These are phyloP conservation scores for Penicillium sp. DNA, from an alignment of 2,329 filamentous ascomycete genomes.

Conservation along the genomic window DNA sequence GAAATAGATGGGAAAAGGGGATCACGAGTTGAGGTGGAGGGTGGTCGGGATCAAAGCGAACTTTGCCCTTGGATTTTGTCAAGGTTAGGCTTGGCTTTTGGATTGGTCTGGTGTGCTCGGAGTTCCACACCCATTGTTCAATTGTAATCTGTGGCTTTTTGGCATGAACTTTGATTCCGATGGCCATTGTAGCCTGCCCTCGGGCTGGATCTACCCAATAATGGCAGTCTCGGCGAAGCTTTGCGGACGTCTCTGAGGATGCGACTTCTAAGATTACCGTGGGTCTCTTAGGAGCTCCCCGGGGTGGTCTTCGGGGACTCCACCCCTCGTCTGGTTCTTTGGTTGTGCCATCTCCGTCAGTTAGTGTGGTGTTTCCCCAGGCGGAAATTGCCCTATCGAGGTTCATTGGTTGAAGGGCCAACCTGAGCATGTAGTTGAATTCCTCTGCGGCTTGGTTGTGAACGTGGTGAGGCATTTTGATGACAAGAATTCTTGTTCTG, in stretches of 20 bases:
- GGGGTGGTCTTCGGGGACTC: conserved; percentile 3
- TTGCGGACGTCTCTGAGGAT: neutral
- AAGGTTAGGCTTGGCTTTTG: neutral
- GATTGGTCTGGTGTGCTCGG: neutral
- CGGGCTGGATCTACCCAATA: conserved; percentile 2
- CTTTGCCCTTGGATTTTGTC: neutral
- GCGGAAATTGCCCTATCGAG: neutral
- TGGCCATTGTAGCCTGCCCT: neutral
- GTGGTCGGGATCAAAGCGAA: conserved; percentile 1
- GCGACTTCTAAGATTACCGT: conserved; percentile 1
- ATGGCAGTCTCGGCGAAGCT: neutral
- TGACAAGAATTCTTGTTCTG: neutral
- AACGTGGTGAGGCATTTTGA: neutral
- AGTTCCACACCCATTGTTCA: conserved; percentile 1
- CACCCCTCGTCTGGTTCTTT: conserved; percentile 6
- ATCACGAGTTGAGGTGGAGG: neutral
- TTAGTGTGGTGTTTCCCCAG: neutral
- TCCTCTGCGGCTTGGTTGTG: neutral
- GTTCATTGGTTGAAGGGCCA: neutral
- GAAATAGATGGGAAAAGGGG: conserved; percentile 1
- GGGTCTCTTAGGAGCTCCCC: conserved; percentile 1
- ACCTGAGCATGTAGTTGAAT: neutral
- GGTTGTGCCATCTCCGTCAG: neutral
- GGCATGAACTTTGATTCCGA: neutral
- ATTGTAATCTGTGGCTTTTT: neutral